Conservation (phyloP, 1,284 basidiomycete genomes). For the Pterula multifida region DNA sequence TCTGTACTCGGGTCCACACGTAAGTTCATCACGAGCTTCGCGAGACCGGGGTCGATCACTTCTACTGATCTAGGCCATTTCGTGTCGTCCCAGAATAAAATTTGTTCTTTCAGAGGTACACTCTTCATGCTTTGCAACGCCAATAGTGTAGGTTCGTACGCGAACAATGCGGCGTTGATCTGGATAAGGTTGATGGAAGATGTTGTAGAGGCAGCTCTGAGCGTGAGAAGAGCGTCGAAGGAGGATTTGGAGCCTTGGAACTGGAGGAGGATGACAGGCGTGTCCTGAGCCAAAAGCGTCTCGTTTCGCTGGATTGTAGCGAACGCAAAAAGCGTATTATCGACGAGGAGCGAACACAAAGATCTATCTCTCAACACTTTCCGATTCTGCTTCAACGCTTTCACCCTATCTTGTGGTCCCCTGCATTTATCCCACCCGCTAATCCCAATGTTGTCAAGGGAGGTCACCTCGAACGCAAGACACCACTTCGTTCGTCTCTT, state of each 20-base stretch:
- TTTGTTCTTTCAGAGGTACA: constrained; percentile 33
- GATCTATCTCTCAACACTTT: constrained; percentile 30
- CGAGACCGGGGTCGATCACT: background rate
- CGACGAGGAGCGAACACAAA: constrained; percentile 34
- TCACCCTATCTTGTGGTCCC: background rate
- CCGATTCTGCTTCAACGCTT: constrained; percentile 16
- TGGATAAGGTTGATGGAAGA: constrained; percentile 33
- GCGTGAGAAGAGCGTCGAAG: constrained; percentile 22
- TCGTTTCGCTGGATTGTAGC: constrained; percentile 42
- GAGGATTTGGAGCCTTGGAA: constrained; percentile 30
- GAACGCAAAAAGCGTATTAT: constrained; percentile 37
- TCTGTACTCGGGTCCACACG: constrained; percentile 23
- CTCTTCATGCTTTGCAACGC: constrained; percentile 32
- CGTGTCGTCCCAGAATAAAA: constrained; percentile 35
- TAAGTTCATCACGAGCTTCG: constrained; percentile 23
- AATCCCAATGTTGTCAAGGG: constrained; percentile 29
- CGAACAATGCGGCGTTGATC: constrained; percentile 46
- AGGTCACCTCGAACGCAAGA: constrained; percentile 29
- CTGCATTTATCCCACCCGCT: constrained; percentile 18
- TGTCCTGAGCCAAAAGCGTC: constrained; percentile 30
- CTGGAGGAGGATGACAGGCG: constrained; percentile 38
- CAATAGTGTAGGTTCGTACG: constrained; percentile 46
- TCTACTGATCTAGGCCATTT: background rate
- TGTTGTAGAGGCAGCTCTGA: constrained; percentile 20
- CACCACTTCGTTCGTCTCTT: constrained; percentile 31